phyloP scores from a whole-genome alignment of 345 rosid genomes.

The Gossypium mustelinum region DNA sequence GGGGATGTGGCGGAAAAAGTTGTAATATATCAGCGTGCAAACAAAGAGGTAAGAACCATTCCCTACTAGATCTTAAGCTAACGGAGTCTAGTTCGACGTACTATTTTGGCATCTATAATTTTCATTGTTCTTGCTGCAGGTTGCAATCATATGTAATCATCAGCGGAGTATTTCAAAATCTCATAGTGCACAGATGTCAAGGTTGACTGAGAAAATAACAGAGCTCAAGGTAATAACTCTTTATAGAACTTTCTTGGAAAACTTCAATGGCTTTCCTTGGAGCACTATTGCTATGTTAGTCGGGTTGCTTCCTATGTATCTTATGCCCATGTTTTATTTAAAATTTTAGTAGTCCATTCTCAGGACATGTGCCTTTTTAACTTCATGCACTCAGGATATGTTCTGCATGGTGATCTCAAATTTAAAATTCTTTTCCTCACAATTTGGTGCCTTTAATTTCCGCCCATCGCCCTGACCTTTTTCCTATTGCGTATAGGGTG shows the following conservation, averaged over 20 bases:
- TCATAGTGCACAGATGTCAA: conserved; percentile 76
- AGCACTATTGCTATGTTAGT: neutral
- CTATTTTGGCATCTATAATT: neutral
- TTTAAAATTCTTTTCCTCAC: neutral
- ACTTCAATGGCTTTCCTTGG: neutral
- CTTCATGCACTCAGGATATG: neutral
- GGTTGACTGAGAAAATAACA: conserved; percentile 62
- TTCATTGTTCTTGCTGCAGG: conserved; percentile 45
- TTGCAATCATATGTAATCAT: conserved; percentile 98
- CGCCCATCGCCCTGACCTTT: conserved; percentile 17
- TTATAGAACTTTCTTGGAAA: neutral
- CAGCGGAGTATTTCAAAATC: conserved; percentile 86
- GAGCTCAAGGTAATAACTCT: conserved; percentile 59
- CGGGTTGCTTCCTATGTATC: neutral
- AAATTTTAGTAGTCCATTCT: neutral
- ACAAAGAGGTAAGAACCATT: conserved; percentile 64
- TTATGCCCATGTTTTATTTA: neutral
- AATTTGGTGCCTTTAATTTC: neutral
- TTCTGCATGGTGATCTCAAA: neutral
- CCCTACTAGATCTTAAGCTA: neutral
- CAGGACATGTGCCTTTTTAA: neutral
- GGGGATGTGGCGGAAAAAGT: conserved; percentile 78
- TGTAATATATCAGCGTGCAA: conserved; percentile 72
- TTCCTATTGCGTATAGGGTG: conserved; percentile 38
- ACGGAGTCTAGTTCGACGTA: neutral